Conservation (phyloP, 805 yeast genomes). For the Henningerozyma blattae region DNA sequence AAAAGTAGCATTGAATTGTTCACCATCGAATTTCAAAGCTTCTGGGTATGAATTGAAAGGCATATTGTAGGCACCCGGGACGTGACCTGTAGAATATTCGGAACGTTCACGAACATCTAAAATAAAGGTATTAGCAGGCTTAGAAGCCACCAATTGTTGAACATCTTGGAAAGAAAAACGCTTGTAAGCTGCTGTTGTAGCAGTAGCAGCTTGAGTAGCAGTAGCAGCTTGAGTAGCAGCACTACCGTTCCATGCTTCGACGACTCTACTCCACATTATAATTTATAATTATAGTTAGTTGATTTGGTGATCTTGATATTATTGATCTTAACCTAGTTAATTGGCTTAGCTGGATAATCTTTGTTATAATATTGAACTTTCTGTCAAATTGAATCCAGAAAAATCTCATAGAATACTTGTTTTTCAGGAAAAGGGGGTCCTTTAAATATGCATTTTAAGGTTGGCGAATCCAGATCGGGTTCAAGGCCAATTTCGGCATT, state of each 20-base stretch:
- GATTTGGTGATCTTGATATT: not conserved
- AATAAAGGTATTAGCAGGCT: constrained; percentile 37
- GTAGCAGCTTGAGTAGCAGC: constrained; percentile 1
- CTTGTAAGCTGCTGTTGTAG: constrained; percentile 1
- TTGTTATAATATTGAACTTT: too few species aligned
- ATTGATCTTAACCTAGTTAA: too few species aligned
- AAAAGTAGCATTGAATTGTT: constrained; percentile 60
- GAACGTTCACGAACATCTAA: constrained; percentile 83
- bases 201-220: not conserved
- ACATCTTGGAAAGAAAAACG: constrained; percentile 41
- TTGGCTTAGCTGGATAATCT: too few species aligned
- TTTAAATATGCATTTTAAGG: too few species aligned
- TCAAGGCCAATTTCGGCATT: too few species aligned
- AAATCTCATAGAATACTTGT: too few species aligned
- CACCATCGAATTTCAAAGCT: constrained; percentile 58
- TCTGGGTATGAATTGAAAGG: constrained; percentile 82
- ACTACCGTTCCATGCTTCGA: constrained; percentile 20
- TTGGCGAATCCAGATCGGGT: too few species aligned
- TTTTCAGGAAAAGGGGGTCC: too few species aligned
- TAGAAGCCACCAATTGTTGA: constrained; percentile 30
- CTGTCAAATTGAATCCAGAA: too few species aligned
- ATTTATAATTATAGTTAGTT: not conserved
- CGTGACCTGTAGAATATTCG: constrained; percentile 55
- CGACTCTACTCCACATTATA: constrained; percentile 15
- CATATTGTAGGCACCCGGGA: constrained; percentile 73